A percentile compares a stretch with the other conserved stretches of the same genome.
phyloP scores from a whole-genome alignment of 2,329 filamentous ascomycete genomes.

The Sporothrix phasma region DNA sequence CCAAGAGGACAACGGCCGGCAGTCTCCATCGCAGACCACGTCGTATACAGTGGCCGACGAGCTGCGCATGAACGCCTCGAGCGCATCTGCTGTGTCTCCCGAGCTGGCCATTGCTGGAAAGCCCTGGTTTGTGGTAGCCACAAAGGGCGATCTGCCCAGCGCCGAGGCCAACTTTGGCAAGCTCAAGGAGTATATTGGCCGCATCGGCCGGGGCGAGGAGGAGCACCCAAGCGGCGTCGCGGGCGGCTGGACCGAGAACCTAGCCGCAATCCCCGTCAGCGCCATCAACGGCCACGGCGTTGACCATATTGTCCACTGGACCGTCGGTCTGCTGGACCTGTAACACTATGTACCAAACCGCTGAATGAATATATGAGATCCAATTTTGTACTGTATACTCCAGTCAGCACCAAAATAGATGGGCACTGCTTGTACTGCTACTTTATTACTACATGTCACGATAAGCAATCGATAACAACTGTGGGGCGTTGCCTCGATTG shows the following conservation, averaged over 20 bases:
- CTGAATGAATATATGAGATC: slow-evolving; percentile 10
- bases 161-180: slow-evolving; percentile 68
- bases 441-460: not conserved
- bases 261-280: slow-evolving; percentile 72
- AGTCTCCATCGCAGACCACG: not conserved
- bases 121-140: slow-evolving; percentile 93
- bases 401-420: not conserved
- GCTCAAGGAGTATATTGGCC: slow-evolving; percentile 60
- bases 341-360: not conserved
- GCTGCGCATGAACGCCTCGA: not conserved
- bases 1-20: not conserved
- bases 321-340: slow-evolving; percentile 54
- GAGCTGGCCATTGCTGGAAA: slow-evolving; percentile 78
- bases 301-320: slow-evolving; percentile 62
- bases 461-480: not conserved
- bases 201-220: slow-evolving; percentile 50
- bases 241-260: slow-evolving; percentile 48
- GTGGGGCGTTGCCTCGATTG: slow-evolving; percentile 5
- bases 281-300: slow-evolving; percentile 82
- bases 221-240: slow-evolving; percentile 63
- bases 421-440: no score
- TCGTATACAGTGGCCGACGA: slow-evolving; percentile 22
- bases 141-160: slow-evolving; percentile 74
- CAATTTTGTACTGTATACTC: not conserved
- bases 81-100: slow-evolving; percentile 22